Conservation (phyloP, 345 rosid species). For the Citrus sp. region DNA sequence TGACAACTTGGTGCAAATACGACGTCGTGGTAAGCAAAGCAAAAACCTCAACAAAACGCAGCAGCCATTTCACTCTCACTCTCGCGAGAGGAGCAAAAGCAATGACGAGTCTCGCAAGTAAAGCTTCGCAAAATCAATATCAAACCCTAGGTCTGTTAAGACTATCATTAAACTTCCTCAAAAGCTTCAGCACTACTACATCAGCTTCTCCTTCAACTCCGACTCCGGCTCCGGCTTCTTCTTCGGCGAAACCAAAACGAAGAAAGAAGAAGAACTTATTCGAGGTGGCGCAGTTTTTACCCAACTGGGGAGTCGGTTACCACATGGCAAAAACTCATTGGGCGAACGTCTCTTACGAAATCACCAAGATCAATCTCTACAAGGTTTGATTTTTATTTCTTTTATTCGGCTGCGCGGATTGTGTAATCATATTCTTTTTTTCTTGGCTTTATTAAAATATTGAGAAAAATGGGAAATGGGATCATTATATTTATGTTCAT, state of each 20-base stretch:
- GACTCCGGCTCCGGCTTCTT: conserved; percentile 27
- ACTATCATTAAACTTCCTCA: conserved; percentile 40
- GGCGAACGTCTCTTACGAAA: conserved; percentile 75
- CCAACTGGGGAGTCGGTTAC: conserved; percentile 92
- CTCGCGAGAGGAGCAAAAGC: neutral
- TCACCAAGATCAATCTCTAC: conserved; percentile 94
- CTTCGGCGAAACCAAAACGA: conserved; percentile 43
- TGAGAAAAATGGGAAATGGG: neutral
- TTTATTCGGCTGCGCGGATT: neutral
- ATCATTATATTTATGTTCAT: neutral
- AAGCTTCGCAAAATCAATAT: conserved; percentile 20
- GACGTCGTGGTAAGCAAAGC: neutral
- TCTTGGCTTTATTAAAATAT: neutral
- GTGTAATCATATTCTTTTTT: too few relatives aligned
- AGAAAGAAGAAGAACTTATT: conserved; percentile 92
- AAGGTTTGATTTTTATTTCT: conserved; percentile 45
- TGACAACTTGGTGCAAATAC: neutral
- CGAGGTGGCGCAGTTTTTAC: conserved; percentile 90
- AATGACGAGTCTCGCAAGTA: conserved; percentile 34
- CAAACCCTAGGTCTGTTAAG: conserved; percentile 32
- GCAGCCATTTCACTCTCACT: neutral
- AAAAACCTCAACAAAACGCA: neutral
- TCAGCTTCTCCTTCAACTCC: conserved; percentile 24
- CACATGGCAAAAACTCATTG: conserved; percentile 97
- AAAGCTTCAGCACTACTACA: conserved; percentile 41